A percentile compares a stretch with the other conserved stretches of the same genome.
Evolutionary conservation across 495 filamentous ascomycete genomes (phyloP).

Genomic region (Neurospora sp.): DNA sequence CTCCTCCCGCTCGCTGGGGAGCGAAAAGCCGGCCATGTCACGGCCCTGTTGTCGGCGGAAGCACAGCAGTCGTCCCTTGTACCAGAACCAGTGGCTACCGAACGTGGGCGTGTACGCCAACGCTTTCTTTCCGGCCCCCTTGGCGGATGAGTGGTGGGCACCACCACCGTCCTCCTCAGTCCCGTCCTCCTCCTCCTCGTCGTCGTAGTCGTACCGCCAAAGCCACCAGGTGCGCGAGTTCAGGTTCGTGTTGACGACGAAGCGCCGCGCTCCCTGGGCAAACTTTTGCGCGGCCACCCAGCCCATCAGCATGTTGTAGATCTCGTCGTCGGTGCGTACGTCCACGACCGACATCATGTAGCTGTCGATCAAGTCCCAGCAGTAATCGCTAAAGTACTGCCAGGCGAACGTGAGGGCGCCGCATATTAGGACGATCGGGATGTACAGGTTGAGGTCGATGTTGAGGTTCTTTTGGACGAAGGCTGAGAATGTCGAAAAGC

Average conservation of each 20-base stretch:
- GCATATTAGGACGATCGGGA: slow-evolving; percentile 48
- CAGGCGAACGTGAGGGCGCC: slow-evolving; percentile 40
- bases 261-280: slow-evolving; percentile 44
- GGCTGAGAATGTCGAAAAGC: slow-evolving; percentile 54
- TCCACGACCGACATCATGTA: slow-evolving; percentile 51
- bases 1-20: slow-evolving; percentile 41
- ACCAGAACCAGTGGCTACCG: slow-evolving; percentile 59
- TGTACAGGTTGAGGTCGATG: slow-evolving; percentile 62
- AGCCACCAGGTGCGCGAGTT: slow-evolving; percentile 39
- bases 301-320: slow-evolving; percentile 59
- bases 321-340: slow-evolving; percentile 56
- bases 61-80: slow-evolving; percentile 43
- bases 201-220: slow-evolving; percentile 31
- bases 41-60: slow-evolving; percentile 39
- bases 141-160: slow-evolving; percentile 2
- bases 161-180: slow-evolving; percentile 28
- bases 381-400: slow-evolving; percentile 38
- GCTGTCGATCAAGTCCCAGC: slow-evolving; percentile 32
- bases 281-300: slow-evolving; percentile 57
- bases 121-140: slow-evolving; percentile 43
- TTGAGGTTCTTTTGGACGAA: slow-evolving; percentile 49
- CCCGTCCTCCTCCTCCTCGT: slow-evolving; percentile 41
- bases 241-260: slow-evolving; percentile 52
- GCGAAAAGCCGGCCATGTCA: slow-evolving; percentile 17
- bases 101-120: slow-evolving; percentile 55